These are phyloP conservation scores for Phoma sp. DNA, from an alignment of 2,329 filamentous ascomycete species.

Conservation along the genomic window DNA sequence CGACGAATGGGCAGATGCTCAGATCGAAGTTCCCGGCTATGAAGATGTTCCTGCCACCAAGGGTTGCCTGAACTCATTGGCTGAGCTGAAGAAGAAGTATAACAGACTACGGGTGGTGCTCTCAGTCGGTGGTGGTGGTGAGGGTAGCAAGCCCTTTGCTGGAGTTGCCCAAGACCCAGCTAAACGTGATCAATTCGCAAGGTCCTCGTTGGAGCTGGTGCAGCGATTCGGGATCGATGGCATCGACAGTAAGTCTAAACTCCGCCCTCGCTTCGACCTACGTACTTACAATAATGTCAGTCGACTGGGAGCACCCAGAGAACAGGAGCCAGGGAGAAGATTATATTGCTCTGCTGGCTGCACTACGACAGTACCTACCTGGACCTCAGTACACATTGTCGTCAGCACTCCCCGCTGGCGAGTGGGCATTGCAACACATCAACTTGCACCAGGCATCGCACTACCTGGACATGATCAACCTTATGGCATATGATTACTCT, in stretches of 20 bases:
- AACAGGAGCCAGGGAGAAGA: conserved; percentile 71
- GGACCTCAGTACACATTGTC: conserved; percentile 73
- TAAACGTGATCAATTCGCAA: conserved; percentile 73
- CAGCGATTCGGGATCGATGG: conserved; percentile 76
- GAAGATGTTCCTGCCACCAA: conserved; percentile 44
- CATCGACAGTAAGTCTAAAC: conserved; percentile 71
- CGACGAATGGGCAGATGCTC: conserved; percentile 79
- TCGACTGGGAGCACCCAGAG: conserved; percentile 81
- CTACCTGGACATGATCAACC: conserved; percentile 77
- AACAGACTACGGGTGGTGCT: conserved; percentile 76
- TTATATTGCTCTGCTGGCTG: conserved; percentile 73
- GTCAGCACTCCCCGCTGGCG: conserved; percentile 73
- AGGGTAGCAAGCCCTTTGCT: conserved; percentile 72
- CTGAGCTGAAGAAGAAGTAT: conserved; percentile 74
- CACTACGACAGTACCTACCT: conserved; percentile 72
- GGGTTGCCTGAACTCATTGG: conserved; percentile 73
- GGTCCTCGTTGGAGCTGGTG: conserved; percentile 70
- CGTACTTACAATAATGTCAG: conserved; percentile 54
- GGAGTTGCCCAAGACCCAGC: conserved; percentile 68
- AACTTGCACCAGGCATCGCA: conserved; percentile 68
- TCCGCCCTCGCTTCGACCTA: no score
- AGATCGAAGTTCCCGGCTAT: conserved; percentile 74
- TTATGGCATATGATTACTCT: conserved; percentile 83
- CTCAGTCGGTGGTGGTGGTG: conserved; percentile 77
- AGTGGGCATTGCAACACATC: conserved; percentile 72